phyloP scores from a whole-genome alignment of 352 stramenopile species.

The Phytophthora constricta region DNA sequence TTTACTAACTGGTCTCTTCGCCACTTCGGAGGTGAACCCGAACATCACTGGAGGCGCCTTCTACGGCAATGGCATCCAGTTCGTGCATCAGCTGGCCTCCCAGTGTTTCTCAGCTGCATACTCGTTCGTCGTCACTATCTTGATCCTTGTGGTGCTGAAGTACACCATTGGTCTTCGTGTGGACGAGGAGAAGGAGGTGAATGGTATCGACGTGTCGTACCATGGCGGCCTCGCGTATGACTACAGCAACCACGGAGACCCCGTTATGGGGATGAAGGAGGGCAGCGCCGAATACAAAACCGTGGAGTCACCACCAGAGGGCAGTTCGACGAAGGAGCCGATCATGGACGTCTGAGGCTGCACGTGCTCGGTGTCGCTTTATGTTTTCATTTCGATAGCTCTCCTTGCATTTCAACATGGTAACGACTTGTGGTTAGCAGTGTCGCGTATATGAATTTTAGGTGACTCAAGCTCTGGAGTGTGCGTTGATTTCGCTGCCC shows the following conservation, averaged over 20 bases:
- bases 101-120: conserved; percentile 60
- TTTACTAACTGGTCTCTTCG: conserved; percentile 73
- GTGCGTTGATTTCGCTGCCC: no score
- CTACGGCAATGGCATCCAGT: conserved; percentile 53
- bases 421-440: no score
- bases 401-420: no score
- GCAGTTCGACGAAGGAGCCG: not conserved
- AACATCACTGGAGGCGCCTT: conserved; percentile 56
- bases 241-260: conserved; percentile 25
- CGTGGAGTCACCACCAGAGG: not conserved
- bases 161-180: conserved; percentile 75
- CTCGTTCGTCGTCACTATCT: conserved; percentile 58
- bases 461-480: no score
- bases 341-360: conserved; percentile 1
- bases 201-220: conserved; percentile 77
- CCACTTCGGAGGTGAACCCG: conserved; percentile 54
- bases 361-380: no score
- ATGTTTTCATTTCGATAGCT: no score
- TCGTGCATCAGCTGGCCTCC: conserved; percentile 56
- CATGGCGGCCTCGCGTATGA: conserved; percentile 73
- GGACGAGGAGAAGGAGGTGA: conserved; percentile 72
- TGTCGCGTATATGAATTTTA: no score
- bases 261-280: not conserved
- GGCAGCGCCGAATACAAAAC: not conserved
- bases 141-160: conserved; percentile 73